Evolutionary conservation across 345 rosid species (phyloP), one percentile per base, ranked within the genome.

Genomic region (Populus tremula): DNA sequence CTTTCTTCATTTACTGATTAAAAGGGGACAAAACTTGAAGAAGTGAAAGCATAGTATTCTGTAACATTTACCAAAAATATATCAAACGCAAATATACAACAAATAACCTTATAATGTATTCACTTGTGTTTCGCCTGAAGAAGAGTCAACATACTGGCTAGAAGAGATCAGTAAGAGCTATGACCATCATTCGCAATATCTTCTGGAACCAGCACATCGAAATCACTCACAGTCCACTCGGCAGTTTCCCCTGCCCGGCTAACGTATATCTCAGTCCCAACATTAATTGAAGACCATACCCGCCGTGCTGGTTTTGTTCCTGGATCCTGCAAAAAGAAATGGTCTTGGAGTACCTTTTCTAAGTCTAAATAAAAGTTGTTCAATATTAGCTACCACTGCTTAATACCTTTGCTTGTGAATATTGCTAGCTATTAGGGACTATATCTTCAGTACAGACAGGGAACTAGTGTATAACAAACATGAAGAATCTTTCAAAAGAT

Each of bases 221-320:
- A 80, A 67, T 80, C 79, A 33, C 83, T 80, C 5, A 80, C 68
- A 21, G 79, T 71, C 83, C 83, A 80, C 47, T 80, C 83, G 20
- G 83, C 83, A n/a, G 79, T 71, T 71, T 70, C 83, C 7, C 64
- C 76, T 2, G 25, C 17, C 61, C 6, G 67, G 54, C 79, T 80
- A n/a, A 80, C 71, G 11, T 80, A 80, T 13, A 80, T 76, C 67
- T 80, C 83, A 0, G 83, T 80, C 36, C 83, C 83, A 12, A 76
- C 79, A 71, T 80, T 67, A 29, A 80, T 39, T 13, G 79, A 80
- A n/a, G 79, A 8, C 83, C 83, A 80, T 29, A 80, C 1, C 1
- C 79, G 79, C 36, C 76, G 63, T 16, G 83, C 83, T 8, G 83
- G 83, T 38, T 53, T 70, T 64, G 83, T 80, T 70, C 76, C 79